Conservation (phyloP, 2,329 filamentous ascomycete species). For the Cyclaneusma minus region DNA sequence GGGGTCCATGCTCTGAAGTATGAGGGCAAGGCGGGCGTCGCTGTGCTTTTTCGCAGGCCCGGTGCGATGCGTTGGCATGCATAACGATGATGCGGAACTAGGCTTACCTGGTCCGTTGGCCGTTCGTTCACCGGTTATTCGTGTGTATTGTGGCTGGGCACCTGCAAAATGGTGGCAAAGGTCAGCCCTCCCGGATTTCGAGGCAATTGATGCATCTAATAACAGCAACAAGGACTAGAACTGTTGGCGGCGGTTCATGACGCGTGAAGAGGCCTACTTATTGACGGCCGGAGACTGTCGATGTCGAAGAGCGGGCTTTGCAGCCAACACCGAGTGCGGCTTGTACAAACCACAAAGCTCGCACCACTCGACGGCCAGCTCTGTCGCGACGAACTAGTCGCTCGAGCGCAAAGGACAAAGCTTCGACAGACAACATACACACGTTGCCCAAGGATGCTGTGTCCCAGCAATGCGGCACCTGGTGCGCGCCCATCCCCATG, state of each 20-base stretch:
- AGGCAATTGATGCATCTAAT: constrained; percentile 8
- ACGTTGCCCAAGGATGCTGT: too few species aligned
- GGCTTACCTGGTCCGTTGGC: constrained; percentile 19
- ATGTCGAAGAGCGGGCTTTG: background rate
- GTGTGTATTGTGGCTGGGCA: constrained; percentile 12
- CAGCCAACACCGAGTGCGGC: too few species aligned
- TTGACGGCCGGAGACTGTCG: constrained; percentile 3
- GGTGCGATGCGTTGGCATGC: constrained; percentile 20
- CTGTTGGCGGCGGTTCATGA: constrained; percentile 7
- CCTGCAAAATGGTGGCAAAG: too few species aligned
- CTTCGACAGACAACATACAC: too few species aligned
- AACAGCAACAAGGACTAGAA: constrained; percentile 7
- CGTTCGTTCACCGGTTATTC: constrained; percentile 14
- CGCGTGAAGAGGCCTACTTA: constrained; percentile 6
- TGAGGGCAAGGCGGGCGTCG: constrained; percentile 12
- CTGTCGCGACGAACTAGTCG: too few species aligned
- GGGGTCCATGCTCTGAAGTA: constrained; percentile 11
- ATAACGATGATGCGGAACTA: constrained; percentile 16
- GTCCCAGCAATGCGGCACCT: too few species aligned
- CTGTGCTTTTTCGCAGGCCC: constrained; percentile 14
- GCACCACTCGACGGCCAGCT: too few species aligned
- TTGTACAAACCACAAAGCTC: too few species aligned
- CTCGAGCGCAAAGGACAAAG: too few species aligned
- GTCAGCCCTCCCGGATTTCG: too few species aligned
- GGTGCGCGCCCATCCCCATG: too few species aligned